phyloP scores from a whole-genome alignment of 139 green algal species.

The Micractinium sp. region DNA sequence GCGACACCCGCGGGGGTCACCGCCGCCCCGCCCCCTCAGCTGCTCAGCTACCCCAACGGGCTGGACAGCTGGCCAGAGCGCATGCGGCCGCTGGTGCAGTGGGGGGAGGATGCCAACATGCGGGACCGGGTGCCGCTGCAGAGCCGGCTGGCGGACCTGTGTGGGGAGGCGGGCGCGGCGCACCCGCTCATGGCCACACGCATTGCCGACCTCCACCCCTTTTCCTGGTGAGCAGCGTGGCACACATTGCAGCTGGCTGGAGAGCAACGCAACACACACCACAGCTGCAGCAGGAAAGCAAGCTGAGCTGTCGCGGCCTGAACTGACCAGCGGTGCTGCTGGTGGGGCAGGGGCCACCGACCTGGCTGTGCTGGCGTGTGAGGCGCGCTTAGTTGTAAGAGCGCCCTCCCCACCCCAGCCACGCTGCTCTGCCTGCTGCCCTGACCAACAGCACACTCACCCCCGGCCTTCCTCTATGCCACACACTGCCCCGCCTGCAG shows the following conservation, averaged over 20 bases:
- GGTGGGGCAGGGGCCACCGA: too few relatives aligned
- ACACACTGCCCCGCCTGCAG: not conserved
- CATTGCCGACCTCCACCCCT: constrained; percentile 79
- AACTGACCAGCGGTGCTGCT: too few relatives aligned
- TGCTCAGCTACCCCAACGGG: constrained; percentile 21
- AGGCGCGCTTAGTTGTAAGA: too few relatives aligned
- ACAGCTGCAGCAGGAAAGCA: too few relatives aligned
- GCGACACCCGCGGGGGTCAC: not conserved
- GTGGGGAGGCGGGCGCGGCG: not conserved
- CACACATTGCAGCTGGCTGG: not conserved
- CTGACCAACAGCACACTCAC: not conserved
- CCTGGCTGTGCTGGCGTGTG: too few relatives aligned
- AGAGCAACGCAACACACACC: not conserved
- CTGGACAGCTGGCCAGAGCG: constrained; percentile 68
- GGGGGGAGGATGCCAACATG: constrained; percentile 74
- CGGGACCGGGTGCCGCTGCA: constrained; percentile 72
- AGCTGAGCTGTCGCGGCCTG: too few relatives aligned
- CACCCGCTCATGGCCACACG: constrained; percentile 53
- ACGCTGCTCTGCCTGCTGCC: too few relatives aligned
- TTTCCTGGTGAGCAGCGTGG: constrained; percentile 64
- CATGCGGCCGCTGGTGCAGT: constrained; percentile 71
- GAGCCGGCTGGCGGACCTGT: constrained; percentile 61
- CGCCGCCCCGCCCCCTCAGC: not conserved
- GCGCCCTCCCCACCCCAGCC: too few relatives aligned
- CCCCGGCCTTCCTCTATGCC: not conserved